Evolutionary conservation across 768 basidiomycete species (phyloP), one percentile per base, ranked within the genome.

Genomic region (Xerocomellus chrysenteron): DNA sequence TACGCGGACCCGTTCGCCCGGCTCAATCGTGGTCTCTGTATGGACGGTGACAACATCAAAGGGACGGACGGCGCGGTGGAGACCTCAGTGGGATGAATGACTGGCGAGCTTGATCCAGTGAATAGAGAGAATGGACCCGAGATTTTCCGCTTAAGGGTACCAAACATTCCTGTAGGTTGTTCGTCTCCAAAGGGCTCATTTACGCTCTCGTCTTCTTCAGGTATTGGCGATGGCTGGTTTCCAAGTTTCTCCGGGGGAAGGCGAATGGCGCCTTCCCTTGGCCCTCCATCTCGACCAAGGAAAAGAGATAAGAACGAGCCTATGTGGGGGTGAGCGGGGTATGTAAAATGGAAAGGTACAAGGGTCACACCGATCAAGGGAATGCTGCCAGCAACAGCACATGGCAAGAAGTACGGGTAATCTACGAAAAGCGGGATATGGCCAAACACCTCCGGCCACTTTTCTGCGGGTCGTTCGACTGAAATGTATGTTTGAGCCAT

Each of bases 341-440:
- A 14, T 35, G n/a, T 4, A 21, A 33, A 32, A 7, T 30, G 40
- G 13, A 41, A 40, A 11, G 26, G 28, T 3, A 33, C 9, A 28
- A 40, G 11, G 12, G 37, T 59, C 78, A 55, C 62, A 88, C 90
- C 90, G 41, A 77, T 77, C 54, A 92, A 73, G 8, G 92, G 92
- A 47, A 98, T 81, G 10, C 78, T 74, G 3, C 89, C 85, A 35
- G 94, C 94, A 45, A 95, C 73, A 19, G 79, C 75, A 65, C 90
- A 92, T 1, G 97, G 95, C 16, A 99, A 78, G 39, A 98, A 81
- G 69, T 99, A 99, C 2, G 97, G 97, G 68, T 91, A 94, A 8
- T 76, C 76, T 26, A 82, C 79, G 68, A 98, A 90, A 21, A 98
- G 63, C 2, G 81, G 76, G 6, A 86, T 64, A 24, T 82, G 75